These are phyloP conservation scores for Amphichorda felina DNA, from an alignment of 2,329 filamentous ascomycete species.

Conservation along the genomic window DNA sequence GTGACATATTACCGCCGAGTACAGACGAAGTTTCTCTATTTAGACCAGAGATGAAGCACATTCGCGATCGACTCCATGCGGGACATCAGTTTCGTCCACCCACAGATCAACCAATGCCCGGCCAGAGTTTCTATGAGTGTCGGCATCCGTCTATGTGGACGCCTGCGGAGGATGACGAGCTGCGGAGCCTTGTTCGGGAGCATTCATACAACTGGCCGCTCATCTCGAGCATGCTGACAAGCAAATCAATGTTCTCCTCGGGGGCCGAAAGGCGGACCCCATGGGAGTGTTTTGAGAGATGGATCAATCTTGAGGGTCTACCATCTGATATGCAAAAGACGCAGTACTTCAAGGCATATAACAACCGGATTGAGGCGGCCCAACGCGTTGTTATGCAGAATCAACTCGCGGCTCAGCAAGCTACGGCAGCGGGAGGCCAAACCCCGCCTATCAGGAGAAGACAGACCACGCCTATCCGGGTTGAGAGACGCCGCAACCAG, in stretches of 20 bases:
- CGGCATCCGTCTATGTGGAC: conserved; percentile 87
- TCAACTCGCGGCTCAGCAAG: conserved; percentile 37
- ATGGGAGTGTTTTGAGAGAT: conserved; percentile 98
- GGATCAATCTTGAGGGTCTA: conserved; percentile 83
- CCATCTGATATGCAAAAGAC: conserved; percentile 92
- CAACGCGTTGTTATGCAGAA: conserved; percentile 45
- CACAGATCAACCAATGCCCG: conserved; percentile 83
- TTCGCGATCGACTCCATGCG: conserved; percentile 80
- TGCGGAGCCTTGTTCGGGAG: conserved; percentile 74
- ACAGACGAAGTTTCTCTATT: conserved; percentile 77
- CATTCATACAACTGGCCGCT: conserved; percentile 98
- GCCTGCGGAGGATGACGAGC: conserved; percentile 77
- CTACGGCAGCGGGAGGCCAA: conserved; percentile 22
- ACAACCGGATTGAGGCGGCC: conserved; percentile 46
- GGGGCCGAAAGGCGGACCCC: conserved; percentile 83
- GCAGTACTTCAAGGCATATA: conserved; percentile 76
- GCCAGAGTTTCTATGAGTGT: conserved; percentile 80
- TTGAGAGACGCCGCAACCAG: conserved; percentile 77
- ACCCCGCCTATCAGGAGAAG: conserved; percentile 42
- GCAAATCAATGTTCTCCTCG: conserved; percentile 67
- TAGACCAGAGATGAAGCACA: conserved; percentile 75
- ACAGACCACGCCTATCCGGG: conserved; percentile 67
- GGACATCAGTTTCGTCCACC: conserved; percentile 90
- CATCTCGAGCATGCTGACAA: conserved; percentile 68
- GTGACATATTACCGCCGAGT: conserved; percentile 48